Base-by-base conservation (phyloP, 2,329 filamentous ascomycete species). In the Microsporum audouinii region DNA sequence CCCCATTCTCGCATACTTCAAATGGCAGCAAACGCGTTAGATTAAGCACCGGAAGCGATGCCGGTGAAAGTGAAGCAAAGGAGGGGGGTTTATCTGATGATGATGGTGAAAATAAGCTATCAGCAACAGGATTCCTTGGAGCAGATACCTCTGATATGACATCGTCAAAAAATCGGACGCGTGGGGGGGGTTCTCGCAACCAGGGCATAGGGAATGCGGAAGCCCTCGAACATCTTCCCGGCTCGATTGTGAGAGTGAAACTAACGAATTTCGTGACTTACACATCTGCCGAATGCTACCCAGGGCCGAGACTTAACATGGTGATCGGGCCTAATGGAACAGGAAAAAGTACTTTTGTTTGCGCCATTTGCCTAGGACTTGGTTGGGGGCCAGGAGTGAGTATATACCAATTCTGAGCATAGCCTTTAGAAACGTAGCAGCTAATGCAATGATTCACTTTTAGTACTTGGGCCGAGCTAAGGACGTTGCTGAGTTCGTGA, bases 311-410 rank as follows among this genome's bases (percentile, higher is more conserved):
- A 71, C 75, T 99, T 69, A 99, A 99, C 72, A 97, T 99, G 92
- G 87, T 99, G 59, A 96, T 99, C 67, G 94, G 94, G 0, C 94
- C 94, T n/a, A 99, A 99, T 69, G 94, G 94, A 38, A 97, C 94
- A 0, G 94, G 94, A 60, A 99, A 99, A 76, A 97, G 92, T 75
- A 96, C 94, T 0, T 80, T 99, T 31, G 92, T 99, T 49, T 99
- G 94, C 75, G 94, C 94, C 51, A 95, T 99, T 66, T 97, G 94
- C 70, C 77, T 99, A 12, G 94, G 94, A 1, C 78, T 99, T 31
- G 94, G 94, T 56, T 96, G 88, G 79, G 83, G 84, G 36, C 85
- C 91, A 29, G 84, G 74, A 70, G 80, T 80, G 76, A 69, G 59
- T 59, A 58, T 51, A 63, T 39, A 31, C 47, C 12, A 47, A 31